Evolutionary conservation across 306 rosid species (phyloP), one percentile per base, ranked within the genome.

Genomic region (Ochetophila trinervis): DNA sequence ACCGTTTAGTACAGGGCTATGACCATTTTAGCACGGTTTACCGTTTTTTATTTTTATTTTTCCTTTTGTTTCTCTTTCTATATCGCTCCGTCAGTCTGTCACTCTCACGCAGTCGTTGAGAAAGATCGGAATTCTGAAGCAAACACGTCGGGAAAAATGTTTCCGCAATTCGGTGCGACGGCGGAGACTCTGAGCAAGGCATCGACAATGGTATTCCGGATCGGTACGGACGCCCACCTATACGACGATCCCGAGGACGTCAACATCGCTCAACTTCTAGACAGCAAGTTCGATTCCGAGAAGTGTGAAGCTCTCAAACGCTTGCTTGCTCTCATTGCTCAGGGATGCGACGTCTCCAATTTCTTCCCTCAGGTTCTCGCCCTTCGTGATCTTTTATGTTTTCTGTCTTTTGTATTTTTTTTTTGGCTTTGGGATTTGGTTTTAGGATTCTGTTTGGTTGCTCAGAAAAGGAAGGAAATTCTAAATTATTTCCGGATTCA

Each of bases 161-260:
- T 93, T 73, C 80, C 83, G 3, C 98, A 87, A 51, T 87, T 93
- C 71, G 96, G 96, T 19, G 95, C 94, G 24, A 90, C 99, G 65
- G 92, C 98, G 63, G 97, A 90, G 30, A 81, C 95, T 47, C 83
- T 90, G 76, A 94, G 90, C 78, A 90, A 90, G 74, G 99, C 97
- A n/a, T 94, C 97, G 17, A 84, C 99, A 54, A 74, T 85, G 69
- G 90, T 94, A 77, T 86, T 88, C 78, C 90, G 97, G 71, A 90
- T 94, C 86, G 97, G 99, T 16, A 87, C 99, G n/a, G 99, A 94
- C 69, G 97, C 99, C 3, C 97, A 90, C 76, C 97, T 94, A 70
- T 94, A 94, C 90, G 97, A 94, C 79, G 99, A 94, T 23, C 99
- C 99, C 23, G 96, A 90, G 5, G 96, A 94, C 24, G 99, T 83